These are phyloP conservation scores for Flaveria floridana DNA, from an alignment of 140 eudicot genomes.

Conservation along the genomic window DNA sequence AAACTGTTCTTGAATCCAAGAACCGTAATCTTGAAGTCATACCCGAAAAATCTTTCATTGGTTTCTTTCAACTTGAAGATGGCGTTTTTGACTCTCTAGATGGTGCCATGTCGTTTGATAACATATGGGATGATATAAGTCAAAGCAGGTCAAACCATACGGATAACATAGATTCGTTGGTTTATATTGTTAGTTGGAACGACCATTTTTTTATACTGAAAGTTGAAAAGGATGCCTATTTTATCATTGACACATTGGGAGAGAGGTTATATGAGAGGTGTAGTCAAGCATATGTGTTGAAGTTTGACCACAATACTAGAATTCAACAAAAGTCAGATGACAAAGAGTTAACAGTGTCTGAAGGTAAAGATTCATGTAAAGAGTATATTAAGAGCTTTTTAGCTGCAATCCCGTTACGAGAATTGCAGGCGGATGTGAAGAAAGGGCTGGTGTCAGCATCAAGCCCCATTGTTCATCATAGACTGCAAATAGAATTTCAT, in stretches of 20 bases:
- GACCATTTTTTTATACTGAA: constrained; percentile 67
- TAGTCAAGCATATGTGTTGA: constrained; percentile 59
- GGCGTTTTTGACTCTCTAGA: constrained; percentile 51
- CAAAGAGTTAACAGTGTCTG: constrained; percentile 34
- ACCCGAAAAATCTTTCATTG: constrained; percentile 71
- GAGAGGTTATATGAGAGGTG: constrained; percentile 83
- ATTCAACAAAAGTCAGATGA: constrained; percentile 35
- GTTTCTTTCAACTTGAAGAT: constrained; percentile 58
- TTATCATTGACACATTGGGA: constrained; percentile 71
- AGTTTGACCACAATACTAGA: constrained; percentile 53
- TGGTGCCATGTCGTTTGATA: constrained; percentile 72
- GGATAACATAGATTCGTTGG: constrained; percentile 34
- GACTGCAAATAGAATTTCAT: constrained; percentile 57
- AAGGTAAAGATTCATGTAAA: constrained; percentile 82
- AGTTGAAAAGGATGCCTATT: constrained; percentile 58
- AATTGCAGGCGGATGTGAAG: constrained; percentile 70
- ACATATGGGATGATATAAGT: constrained; percentile 67
- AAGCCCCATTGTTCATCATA: constrained; percentile 66
- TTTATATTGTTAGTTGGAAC: constrained; percentile 71
- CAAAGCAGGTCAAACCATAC: constrained; percentile 30
- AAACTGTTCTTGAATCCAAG: constrained; percentile 66
- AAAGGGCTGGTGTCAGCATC: constrained; percentile 61
- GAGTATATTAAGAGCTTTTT: constrained; percentile 87
- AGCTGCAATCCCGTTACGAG: constrained; percentile 90
- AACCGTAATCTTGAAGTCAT: constrained; percentile 54